Evolutionary conservation across 2,329 filamentous ascomycete genomes (phyloP), one percentile per base, ranked within the genome.

Genomic region (Karstenula rhodostoma): DNA sequence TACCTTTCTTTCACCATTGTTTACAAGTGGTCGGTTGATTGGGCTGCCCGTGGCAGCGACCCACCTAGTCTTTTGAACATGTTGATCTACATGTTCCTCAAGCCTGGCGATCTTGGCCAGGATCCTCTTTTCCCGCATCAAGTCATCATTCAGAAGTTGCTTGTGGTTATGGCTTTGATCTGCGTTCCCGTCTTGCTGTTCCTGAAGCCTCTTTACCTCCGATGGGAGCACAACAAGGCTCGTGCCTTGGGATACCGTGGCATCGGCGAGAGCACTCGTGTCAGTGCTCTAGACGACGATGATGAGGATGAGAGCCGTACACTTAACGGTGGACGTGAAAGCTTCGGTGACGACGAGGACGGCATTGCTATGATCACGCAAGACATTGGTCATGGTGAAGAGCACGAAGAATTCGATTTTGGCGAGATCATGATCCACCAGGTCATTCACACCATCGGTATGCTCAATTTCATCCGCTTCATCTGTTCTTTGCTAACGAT

Each of bases 61-160:
- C 92, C 96, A 1, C 95, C 96, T 2, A 93, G 93, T 72, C 84
- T 99, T 61, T 83, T 99, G 64, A 99, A 99, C 86, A 98, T 98
- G 94, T 85, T 99, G 73, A 99, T 99, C 74, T 97, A 97, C 86
- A 99, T 99, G 96, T 99, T 99, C 84, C 82, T 99, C 68, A 88
- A 90, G 65, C 95, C 95, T 3, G 93, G 93, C 54, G 91, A 79
- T 0, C 81, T 90, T 27, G 89, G 91, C 51, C 87, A 92, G 62
- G 85, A 68, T 37, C 85, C 85, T 53, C 84, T 99, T 5, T 99
- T 97, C 77, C 77, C 82, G 23, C 92, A 92, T 44, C 95, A 99
- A 78, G 86, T 83, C 15, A 77, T 77, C 2, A 85, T 99, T 0
- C 95, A 99, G 78, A 82, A 92, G 13, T 77, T 91, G 56, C 82